Conservation (phyloP, 83 land plant genomes). For the Picea mariana region DNA sequence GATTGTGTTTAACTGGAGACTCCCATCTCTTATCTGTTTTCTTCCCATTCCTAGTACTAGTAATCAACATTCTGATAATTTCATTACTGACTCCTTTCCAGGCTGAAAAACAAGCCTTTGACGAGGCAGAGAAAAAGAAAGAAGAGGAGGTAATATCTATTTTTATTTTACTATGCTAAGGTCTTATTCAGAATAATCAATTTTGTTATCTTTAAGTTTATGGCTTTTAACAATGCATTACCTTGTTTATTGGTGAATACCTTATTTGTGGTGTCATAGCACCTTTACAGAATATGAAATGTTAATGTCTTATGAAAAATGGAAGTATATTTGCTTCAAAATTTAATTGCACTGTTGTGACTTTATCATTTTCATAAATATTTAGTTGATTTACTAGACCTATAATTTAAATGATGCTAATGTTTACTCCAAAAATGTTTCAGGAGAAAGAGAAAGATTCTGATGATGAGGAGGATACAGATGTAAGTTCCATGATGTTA, state of each 20-base stretch:
- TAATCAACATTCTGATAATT: background rate
- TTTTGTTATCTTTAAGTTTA: background rate
- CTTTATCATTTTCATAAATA: no score
- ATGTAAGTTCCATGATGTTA: constrained; percentile 6
- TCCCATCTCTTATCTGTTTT: background rate
- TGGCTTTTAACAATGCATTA: background rate
- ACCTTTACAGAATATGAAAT: background rate
- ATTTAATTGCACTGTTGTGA: background rate
- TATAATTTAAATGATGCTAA: background rate
- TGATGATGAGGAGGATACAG: constrained; percentile 21
- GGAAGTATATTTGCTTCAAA: background rate
- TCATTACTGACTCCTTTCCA: constrained; percentile 21
- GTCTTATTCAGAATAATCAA: background rate
- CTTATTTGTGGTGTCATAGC: background rate
- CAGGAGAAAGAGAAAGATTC: constrained; percentile 12
- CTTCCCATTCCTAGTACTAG: background rate
- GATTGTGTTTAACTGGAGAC: background rate
- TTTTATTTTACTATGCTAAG: background rate
- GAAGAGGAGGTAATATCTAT: constrained; percentile 46
- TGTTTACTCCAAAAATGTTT: background rate
- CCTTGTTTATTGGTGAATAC: background rate
- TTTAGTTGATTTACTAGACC: background rate
- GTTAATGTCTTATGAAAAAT: background rate
- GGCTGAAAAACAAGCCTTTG: constrained; percentile 86
- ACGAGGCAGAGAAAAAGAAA: constrained; percentile 68